Evolutionary conservation across 306 rosid species (phyloP).

Genomic region (Cercis canadensis): DNA sequence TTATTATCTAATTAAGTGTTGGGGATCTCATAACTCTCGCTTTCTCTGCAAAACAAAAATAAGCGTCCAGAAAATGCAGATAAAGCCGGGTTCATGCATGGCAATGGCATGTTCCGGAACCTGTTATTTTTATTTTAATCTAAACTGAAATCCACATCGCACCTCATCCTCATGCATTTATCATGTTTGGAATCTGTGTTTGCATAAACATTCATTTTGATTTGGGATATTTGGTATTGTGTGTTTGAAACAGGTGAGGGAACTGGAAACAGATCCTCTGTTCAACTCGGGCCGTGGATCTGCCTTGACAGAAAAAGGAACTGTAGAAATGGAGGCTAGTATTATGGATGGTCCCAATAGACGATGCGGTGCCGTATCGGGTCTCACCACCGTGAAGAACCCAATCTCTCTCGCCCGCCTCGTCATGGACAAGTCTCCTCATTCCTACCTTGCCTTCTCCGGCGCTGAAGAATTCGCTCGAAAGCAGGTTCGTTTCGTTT

Average conservation of each 20-base stretch:
- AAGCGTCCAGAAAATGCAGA: not conserved
- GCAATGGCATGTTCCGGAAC: not conserved
- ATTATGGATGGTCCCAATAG: constrained; percentile 90
- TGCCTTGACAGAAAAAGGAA: constrained; percentile 80
- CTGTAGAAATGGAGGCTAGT: constrained; percentile 95
- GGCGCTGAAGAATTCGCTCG: constrained; percentile 93
- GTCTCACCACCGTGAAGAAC: constrained; percentile 77
- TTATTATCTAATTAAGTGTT: too few relatives aligned
- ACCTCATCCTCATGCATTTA: too few relatives aligned
- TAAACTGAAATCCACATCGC: too few relatives aligned
- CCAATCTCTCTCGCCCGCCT: constrained; percentile 92
- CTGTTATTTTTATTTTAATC: too few relatives aligned
- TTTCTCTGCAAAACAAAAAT: not conserved
- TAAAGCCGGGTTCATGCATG: not conserved
- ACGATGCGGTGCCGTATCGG: constrained; percentile 95
- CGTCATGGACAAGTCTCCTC: constrained; percentile 96
- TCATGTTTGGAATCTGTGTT: too few relatives aligned
- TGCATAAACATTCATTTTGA: not conserved
- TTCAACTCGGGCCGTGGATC: constrained; percentile 98
- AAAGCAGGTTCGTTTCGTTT: constrained; percentile 60
- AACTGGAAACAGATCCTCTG: constrained; percentile 80
- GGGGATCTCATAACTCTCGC: too few relatives aligned
- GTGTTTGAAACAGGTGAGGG: constrained; percentile 60
- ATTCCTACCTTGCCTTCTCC: constrained; percentile 85
- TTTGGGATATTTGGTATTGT: not conserved